A percentile compares a stretch with the other conserved stretches of the same genome.
phyloP scores from a whole-genome alignment of 2,329 filamentous ascomycete species.

The Sporothrix luriei region DNA sequence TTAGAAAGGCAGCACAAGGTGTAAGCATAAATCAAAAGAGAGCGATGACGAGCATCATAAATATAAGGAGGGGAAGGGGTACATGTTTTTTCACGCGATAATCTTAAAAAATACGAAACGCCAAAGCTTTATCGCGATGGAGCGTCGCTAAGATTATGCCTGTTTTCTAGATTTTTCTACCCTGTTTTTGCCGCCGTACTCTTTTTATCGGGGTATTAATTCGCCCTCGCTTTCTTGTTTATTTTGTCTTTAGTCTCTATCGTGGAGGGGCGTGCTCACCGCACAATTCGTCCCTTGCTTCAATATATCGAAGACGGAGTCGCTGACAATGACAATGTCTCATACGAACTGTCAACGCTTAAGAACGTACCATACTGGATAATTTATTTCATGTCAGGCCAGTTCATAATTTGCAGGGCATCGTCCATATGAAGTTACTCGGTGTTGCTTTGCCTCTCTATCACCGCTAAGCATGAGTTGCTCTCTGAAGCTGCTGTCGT shows the following conservation, averaged over 20 bases:
- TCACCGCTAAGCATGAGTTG: not conserved
- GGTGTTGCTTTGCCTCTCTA: not conserved
- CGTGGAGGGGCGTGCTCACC: not conserved
- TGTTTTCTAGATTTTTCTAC: not conserved
- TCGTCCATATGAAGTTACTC: not conserved
- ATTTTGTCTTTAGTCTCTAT: not conserved
- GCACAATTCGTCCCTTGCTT: not conserved
- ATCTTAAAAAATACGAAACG: constrained; percentile 3
- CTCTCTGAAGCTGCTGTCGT: not conserved
- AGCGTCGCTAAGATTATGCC: not conserved
- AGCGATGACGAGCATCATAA: not conserved
- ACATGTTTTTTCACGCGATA: constrained; percentile 9
- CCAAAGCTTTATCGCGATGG: constrained; percentile 11
- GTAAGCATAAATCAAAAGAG: not conserved
- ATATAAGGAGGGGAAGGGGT: constrained; percentile 4
- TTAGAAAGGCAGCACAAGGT: not conserved
- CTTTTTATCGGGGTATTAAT: constrained; percentile 8
- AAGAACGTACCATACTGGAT: not conserved
- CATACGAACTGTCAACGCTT: not conserved
- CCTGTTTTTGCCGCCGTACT: not conserved
- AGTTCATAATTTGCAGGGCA: not conserved
- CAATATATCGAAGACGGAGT: not conserved
- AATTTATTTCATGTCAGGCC: not conserved
- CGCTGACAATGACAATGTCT: not conserved
- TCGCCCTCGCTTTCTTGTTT: not conserved